Percentiles rank a stretch among this genome's conserved stretches.
Evolutionary conservation across 352 stramenopile species (phyloP).

Genomic region (Globisporangium cystogenes): DNA sequence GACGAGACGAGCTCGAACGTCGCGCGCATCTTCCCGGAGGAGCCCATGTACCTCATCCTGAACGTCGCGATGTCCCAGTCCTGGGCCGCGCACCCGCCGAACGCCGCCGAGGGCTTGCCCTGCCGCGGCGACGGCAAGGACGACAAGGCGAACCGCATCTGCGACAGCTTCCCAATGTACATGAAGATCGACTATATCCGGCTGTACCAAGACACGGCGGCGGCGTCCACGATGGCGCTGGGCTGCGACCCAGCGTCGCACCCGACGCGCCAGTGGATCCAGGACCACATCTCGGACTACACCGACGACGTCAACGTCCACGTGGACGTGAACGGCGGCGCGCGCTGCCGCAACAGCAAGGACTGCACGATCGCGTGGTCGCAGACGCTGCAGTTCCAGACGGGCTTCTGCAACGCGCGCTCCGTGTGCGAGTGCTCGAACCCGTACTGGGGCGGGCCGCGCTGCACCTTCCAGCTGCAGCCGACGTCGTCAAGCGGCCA

Average conservation of each 20-base stretch:
- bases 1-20: conserved; percentile 39
- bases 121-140: conserved; percentile 58
- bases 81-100: conserved; percentile 74
- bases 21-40: conserved; percentile 57
- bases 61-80: conserved; percentile 90
- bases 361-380: conserved; percentile 58
- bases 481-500: conserved; percentile 7
- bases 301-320: conserved; percentile 47
- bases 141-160: conserved; percentile 50
- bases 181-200: conserved; percentile 89
- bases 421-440: conserved; percentile 47
- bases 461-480: conserved; percentile 52
- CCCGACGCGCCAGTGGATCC: conserved; percentile 66
- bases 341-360: conserved; percentile 36
- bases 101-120: conserved; percentile 27
- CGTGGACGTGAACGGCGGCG: conserved; percentile 48
- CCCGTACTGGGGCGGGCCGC: conserved; percentile 54
- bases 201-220: conserved; percentile 52
- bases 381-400: conserved; percentile 37
- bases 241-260: conserved; percentile 57
- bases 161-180: conserved; percentile 72
- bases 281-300: conserved; percentile 55
- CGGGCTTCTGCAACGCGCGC: conserved; percentile 40
- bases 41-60: conserved; percentile 93
- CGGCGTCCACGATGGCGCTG: conserved; percentile 36